These are phyloP conservation scores for Sphagnum tenellum DNA, from an alignment of 225 moss, liverwort and hornwort genomes.

Conservation along the genomic window DNA sequence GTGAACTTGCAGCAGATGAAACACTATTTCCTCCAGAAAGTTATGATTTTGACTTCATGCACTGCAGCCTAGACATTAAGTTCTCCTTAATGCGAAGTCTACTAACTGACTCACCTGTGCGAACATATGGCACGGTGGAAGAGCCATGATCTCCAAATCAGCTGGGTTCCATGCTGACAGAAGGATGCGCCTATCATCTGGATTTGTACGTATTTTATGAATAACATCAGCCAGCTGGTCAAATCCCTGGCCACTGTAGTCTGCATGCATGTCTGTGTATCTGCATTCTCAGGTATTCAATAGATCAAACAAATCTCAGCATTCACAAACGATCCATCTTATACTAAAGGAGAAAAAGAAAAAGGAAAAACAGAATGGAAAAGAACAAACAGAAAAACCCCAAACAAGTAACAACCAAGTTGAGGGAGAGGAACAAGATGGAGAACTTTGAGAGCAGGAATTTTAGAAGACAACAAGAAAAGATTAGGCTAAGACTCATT, in stretches of 20 bases:
- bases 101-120: slow-evolving; percentile 40
- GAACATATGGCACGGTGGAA: slow-evolving; percentile 98
- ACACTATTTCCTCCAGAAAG: no score
- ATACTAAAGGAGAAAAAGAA: no score
- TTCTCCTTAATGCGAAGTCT: no score
- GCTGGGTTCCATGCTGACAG: slow-evolving; percentile 95
- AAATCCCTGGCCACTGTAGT: slow-evolving; percentile 84
- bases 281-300: slow-evolving; percentile 14
- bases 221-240: slow-evolving; percentile 89
- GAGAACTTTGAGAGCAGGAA: neutral
- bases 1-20: no score
- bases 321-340: no score
- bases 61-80: no score
- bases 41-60: no score
- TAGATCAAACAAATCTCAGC: no score
- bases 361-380: neutral
- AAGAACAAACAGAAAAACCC: neutral
- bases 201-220: slow-evolving; percentile 71
- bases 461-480: neutral
- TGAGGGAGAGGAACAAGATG: neutral
- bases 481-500: neutral
- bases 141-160: slow-evolving; percentile 86
- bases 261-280: slow-evolving; percentile 77
- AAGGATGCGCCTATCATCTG: slow-evolving; percentile 81
- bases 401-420: no score